These are phyloP conservation scores for Penicillium digitatum DNA, from an alignment of 2,329 filamentous ascomycete genomes.

Conservation along the genomic window DNA sequence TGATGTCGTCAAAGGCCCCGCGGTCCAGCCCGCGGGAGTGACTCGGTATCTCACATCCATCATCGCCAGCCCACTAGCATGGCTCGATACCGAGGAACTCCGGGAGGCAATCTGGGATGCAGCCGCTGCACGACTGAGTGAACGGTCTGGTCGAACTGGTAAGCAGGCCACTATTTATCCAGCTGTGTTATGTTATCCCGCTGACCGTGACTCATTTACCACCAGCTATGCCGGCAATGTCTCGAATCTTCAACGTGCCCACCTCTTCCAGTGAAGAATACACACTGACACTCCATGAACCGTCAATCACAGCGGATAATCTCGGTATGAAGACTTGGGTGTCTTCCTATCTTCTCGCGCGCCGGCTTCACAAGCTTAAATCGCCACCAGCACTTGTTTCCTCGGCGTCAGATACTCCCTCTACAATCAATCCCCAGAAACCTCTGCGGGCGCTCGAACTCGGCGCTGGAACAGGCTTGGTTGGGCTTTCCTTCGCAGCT, in stretches of 20 bases:
- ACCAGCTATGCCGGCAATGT: constrained; percentile 60
- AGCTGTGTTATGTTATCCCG: not conserved
- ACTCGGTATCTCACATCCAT: constrained; percentile 47
- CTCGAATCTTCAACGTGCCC: constrained; percentile 58
- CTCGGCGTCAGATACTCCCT: constrained; percentile 18
- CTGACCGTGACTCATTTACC: constrained; percentile 11
- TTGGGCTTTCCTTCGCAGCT: constrained; percentile 78
- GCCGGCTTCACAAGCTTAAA: constrained; percentile 53
- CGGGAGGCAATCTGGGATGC: constrained; percentile 61
- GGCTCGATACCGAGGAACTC: constrained; percentile 44
- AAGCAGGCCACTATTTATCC: constrained; percentile 17
- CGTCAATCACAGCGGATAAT: constrained; percentile 79
- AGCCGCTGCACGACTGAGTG: constrained; percentile 74
- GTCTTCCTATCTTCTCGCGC: constrained; percentile 79
- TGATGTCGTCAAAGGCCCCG: constrained; percentile 28
- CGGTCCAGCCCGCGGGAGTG: constrained; percentile 40
- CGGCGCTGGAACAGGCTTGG: constrained; percentile 85
- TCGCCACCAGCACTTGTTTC: constrained; percentile 33
- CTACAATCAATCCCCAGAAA: constrained; percentile 19
- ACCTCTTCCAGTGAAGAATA: constrained; percentile 46
- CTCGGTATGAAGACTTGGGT: constrained; percentile 95
- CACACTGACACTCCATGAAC: constrained; percentile 73
- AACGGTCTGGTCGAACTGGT: constrained; percentile 76
- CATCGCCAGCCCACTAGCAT: constrained; percentile 44
- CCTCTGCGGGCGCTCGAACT: constrained; percentile 62